Evolutionary conservation across 2,329 filamentous ascomycete species (phyloP).

Genomic region (Pleomassaria siparia): DNA sequence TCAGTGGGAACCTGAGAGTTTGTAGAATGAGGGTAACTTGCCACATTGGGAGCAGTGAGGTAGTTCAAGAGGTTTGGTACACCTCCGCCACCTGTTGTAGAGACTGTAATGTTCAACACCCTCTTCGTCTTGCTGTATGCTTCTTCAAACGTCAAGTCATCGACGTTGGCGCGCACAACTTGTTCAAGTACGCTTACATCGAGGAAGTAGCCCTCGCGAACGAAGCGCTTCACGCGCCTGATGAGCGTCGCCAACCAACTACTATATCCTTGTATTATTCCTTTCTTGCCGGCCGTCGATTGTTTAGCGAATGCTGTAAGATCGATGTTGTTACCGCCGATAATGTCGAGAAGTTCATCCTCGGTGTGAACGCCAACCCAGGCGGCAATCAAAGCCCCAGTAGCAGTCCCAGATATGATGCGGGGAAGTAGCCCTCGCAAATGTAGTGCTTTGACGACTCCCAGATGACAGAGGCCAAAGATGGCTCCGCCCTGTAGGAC

Average conservation of each 20-base stretch:
- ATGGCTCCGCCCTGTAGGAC: conserved; percentile 89
- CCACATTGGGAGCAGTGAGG: conserved; percentile 88
- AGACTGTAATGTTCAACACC: conserved; percentile 88
- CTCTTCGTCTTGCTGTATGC: conserved; percentile 83
- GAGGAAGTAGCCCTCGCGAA: conserved; percentile 77
- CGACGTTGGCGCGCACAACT: conserved; percentile 81
- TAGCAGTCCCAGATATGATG: conserved; percentile 89
- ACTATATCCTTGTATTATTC: conserved; percentile 27
- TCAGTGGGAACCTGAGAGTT: conserved; percentile 11
- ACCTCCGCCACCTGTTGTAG: conserved; percentile 70
- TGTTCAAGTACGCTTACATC: conserved; percentile 81
- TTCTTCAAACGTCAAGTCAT: conserved; percentile 90
- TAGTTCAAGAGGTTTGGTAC: conserved; percentile 88
- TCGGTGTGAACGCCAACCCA: conserved; percentile 85
- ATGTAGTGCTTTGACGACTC: conserved; percentile 86
- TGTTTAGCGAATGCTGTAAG: conserved; percentile 70
- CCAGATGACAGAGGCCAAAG: conserved; percentile 86
- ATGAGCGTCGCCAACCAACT: conserved; percentile 59
- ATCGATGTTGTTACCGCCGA: conserved; percentile 80
- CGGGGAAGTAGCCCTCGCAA: conserved; percentile 77
- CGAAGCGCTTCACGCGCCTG: conserved; percentile 69
- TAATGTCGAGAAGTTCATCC: conserved; percentile 75
- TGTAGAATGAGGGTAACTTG: conserved; percentile 51
- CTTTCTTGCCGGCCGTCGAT: conserved; percentile 20
- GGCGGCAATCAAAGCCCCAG: conserved; percentile 85